Conservation (phyloP, 805 yeast genomes). For the Saccharomycopsis amapae region DNA sequence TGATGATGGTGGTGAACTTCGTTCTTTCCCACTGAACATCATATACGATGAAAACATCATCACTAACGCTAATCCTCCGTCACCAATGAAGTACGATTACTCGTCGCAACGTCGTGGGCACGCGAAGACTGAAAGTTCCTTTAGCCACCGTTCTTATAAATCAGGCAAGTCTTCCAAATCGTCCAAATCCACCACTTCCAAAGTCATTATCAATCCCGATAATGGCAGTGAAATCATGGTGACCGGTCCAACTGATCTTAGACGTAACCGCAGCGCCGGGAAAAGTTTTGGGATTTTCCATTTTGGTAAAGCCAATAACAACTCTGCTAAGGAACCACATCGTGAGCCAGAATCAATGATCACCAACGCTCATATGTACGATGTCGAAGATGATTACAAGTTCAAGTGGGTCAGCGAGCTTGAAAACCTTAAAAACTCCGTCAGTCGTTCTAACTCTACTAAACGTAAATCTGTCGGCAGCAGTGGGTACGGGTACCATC, state of each 20-base stretch:
- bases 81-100: conserved; percentile 15
- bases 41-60: conserved; percentile 19
- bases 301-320: conserved; percentile 3
- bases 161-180: conserved; percentile 12
- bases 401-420: conserved; percentile 14
- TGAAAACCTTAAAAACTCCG: conserved; percentile 2
- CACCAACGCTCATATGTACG: conserved; percentile 2
- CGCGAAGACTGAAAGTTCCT: conserved; percentile 14
- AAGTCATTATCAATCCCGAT: conserved; percentile 17
- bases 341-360: neutral
- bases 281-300: conserved; percentile 6
- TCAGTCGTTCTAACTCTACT: neutral
- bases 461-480: neutral
- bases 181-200: conserved; percentile 1
- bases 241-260: conserved; percentile 9
- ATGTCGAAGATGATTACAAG: conserved; percentile 7
- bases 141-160: conserved; percentile 9
- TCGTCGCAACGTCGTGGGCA: conserved; percentile 7
- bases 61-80: conserved; percentile 21
- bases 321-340: neutral
- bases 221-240: conserved; percentile 21
- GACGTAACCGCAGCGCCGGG: conserved; percentile 9
- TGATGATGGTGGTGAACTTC: conserved; percentile 2
- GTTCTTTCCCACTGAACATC: conserved; percentile 16
- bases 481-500: too few relatives aligned